These are phyloP conservation scores for Canna indica DNA, from an alignment of 176 grass and related monocot species.

Conservation along the genomic window DNA sequence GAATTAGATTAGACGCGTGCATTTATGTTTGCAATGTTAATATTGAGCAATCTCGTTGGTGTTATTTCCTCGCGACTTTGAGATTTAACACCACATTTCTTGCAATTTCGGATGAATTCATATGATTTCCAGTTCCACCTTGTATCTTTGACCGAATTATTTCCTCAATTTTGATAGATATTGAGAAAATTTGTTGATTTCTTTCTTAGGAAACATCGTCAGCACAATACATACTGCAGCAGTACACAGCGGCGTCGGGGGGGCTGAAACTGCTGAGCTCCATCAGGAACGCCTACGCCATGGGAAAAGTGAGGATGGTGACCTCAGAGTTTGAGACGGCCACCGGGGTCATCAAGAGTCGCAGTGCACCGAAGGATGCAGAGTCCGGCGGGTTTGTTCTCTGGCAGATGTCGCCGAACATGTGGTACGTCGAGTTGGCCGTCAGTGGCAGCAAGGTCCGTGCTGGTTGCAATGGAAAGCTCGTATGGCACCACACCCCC, in stretches of 20 bases:
- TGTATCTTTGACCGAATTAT: neutral
- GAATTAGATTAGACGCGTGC: neutral
- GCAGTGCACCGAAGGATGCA: neutral
- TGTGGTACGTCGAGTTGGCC: conserved; percentile 19
- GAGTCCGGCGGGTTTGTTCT: conserved; percentile 16
- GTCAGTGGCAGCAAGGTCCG: conserved; percentile 12
- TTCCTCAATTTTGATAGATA: neutral
- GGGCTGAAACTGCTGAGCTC: conserved; percentile 18
- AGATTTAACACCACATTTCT: neutral
- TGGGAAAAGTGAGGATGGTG: conserved; percentile 17
- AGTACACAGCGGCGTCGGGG: conserved; percentile 15
- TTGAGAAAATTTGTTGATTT: neutral
- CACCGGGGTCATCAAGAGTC: conserved; percentile 7
- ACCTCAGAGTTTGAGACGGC: conserved; percentile 15
- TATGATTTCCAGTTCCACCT: neutral
- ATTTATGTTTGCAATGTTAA: neutral
- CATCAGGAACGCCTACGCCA: conserved; percentile 11
- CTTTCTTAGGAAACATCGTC: conserved; percentile 12
- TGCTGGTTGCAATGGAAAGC: conserved; percentile 18
- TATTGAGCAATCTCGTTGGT: neutral
- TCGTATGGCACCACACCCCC: conserved; percentile 18
- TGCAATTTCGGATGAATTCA: neutral
- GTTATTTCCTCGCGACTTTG: neutral
- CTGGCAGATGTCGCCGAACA: conserved; percentile 19
- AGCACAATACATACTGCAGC: conserved; percentile 18